phyloP scores from a whole-genome alignment of 2,329 filamentous ascomycete species.

The Botrytis byssoidea region DNA sequence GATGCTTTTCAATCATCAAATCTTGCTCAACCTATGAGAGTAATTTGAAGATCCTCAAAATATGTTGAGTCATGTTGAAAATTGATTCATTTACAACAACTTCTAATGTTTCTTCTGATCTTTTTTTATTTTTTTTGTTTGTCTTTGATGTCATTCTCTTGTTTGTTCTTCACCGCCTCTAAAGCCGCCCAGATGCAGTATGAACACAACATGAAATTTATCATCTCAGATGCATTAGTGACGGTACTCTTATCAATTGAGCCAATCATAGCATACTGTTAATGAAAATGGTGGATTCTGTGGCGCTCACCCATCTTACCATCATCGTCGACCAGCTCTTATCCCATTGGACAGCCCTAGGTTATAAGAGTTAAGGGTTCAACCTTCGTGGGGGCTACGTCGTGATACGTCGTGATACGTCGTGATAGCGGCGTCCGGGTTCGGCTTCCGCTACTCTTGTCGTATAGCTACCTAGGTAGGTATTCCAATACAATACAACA shows the following conservation, averaged over 20 bases:
- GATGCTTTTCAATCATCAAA: background rate
- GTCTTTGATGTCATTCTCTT: slow-evolving; percentile 8
- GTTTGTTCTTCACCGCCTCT: slow-evolving; percentile 9
- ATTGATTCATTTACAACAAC: background rate
- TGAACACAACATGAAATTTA: background rate
- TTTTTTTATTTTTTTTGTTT: background rate
- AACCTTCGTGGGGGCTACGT: background rate
- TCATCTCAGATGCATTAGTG: slow-evolving; percentile 5
- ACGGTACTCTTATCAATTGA: background rate
- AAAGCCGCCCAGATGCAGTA: background rate
- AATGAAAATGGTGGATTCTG: background rate
- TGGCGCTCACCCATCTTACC: slow-evolving; percentile 7
- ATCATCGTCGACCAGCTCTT: background rate
- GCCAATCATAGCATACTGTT: background rate
- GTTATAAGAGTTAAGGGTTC: background rate
- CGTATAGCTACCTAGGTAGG: background rate
- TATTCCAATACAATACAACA: slow-evolving; percentile 7
- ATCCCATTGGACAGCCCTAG: background rate
- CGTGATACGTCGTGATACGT: background rate
- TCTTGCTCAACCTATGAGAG: background rate
- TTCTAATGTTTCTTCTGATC: background rate
- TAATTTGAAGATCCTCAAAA: background rate
- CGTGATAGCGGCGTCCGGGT: background rate
- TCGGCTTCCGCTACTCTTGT: background rate
- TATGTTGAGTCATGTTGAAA: background rate